Percentiles rank a stretch among this genome's conserved stretches.
Evolutionary conservation across 805 yeast species (phyloP).

Genomic region (Yarrowia keelungensis): DNA sequence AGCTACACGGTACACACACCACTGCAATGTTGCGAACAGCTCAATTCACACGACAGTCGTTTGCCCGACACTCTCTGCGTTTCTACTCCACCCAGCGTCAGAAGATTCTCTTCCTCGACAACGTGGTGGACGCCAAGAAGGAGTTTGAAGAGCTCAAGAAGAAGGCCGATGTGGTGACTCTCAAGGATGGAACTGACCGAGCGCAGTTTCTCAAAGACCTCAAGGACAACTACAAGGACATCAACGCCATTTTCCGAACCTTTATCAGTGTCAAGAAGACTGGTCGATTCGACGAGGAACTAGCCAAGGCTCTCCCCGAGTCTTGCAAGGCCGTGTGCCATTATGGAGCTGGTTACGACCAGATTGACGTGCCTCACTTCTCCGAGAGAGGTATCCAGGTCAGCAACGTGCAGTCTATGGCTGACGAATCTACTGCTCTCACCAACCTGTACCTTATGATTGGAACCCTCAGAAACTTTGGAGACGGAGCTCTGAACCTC

Average conservation of each 20-base stretch:
- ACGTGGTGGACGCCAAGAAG: conserved; percentile 62
- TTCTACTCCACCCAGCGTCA: conserved; percentile 52
- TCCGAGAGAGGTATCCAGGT: conserved; percentile 55
- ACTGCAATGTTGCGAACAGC: conserved; percentile 13
- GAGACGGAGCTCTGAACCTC: conserved; percentile 54
- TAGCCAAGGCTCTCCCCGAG: conserved; percentile 52
- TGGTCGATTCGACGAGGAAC: conserved; percentile 57
- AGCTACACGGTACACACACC: background rate
- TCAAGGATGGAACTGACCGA: conserved; percentile 26
- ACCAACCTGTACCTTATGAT: conserved; percentile 59
- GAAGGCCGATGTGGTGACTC: conserved; percentile 55
- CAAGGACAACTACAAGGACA: conserved; percentile 50
- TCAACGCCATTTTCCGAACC: conserved; percentile 55
- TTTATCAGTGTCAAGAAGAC: conserved; percentile 52
- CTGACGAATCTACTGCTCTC: conserved; percentile 64
- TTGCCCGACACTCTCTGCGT: background rate
- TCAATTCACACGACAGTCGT: conserved; percentile 8
- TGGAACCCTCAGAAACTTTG: conserved; percentile 60
- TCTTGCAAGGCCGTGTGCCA: conserved; percentile 56
- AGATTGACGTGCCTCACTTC: conserved; percentile 56
- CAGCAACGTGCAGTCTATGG: conserved; percentile 62
- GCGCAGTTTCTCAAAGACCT: conserved; percentile 39
- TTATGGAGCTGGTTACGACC: conserved; percentile 67
- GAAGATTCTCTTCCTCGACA: conserved; percentile 71
- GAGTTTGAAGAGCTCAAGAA: conserved; percentile 67